Evolutionary conservation across 2,329 filamentous ascomycete genomes (phyloP).

Genomic region (Elsinoe perseae): DNA sequence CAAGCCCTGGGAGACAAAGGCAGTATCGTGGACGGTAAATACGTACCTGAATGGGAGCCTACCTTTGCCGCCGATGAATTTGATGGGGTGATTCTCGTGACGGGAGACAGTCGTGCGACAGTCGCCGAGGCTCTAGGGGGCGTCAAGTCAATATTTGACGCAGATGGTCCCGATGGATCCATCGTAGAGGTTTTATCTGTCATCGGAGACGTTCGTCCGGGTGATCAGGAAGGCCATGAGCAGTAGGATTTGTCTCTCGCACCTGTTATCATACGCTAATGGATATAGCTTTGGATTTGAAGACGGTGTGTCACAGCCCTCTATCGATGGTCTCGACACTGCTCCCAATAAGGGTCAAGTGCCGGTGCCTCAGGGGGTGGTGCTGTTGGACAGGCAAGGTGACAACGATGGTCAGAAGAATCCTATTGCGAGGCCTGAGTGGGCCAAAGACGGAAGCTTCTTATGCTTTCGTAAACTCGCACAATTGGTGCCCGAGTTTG

Average conservation of each 20-base stretch:
- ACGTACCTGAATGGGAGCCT: constrained; percentile 25
- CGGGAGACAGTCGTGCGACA: constrained; percentile 27
- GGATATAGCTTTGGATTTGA: constrained; percentile 36
- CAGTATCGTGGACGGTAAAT: constrained; percentile 21
- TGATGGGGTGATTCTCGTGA: constrained; percentile 32
- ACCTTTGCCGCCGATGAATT: constrained; percentile 24
- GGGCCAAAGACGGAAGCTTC: constrained; percentile 41
- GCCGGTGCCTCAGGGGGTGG: constrained; percentile 30
- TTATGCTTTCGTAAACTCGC: constrained; percentile 39
- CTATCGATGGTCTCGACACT: constrained; percentile 29
- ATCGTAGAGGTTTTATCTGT: constrained; percentile 30
- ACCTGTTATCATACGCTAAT: too few species aligned
- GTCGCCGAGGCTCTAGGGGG: constrained; percentile 26
- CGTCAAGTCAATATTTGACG: constrained; percentile 29
- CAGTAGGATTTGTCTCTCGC: too few species aligned
- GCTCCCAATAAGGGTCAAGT: constrained; percentile 28
- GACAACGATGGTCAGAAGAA: constrained; percentile 24
- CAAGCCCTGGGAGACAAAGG: constrained; percentile 27
- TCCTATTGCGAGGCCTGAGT: constrained; percentile 24
- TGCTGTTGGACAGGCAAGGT: constrained; percentile 33
- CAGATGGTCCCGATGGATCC: constrained; percentile 18
- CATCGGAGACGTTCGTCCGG: constrained; percentile 31
- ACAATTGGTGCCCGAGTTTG: constrained; percentile 41
- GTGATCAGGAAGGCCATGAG: constrained; percentile 29
- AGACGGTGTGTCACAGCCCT: constrained; percentile 39